Evolutionary conservation across 208 protist species (phyloP).

Genomic region (Leishmania lainsoni): DNA sequence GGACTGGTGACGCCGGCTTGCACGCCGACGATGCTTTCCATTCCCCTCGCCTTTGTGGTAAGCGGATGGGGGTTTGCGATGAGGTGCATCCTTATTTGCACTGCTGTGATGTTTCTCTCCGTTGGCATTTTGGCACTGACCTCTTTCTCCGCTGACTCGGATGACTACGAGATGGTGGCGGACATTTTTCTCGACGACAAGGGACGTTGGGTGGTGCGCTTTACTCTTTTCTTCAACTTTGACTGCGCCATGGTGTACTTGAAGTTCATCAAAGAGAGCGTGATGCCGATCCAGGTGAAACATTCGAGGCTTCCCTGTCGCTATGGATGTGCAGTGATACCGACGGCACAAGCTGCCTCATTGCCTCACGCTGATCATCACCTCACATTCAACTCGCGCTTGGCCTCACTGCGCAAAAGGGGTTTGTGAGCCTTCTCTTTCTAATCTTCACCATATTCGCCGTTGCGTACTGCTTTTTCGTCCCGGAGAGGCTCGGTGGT

Average conservation of each 20-base stretch:
- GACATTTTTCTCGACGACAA: conserved; percentile 69
- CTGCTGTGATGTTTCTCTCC: conserved; percentile 66
- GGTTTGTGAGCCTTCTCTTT: conserved; percentile 76
- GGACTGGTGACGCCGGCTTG: conserved; percentile 69
- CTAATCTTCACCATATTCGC: conserved; percentile 70
- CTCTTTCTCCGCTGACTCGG: conserved; percentile 67
- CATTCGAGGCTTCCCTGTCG: conserved; percentile 54
- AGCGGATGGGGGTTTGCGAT: conserved; percentile 59
- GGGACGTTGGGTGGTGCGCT: conserved; percentile 52
- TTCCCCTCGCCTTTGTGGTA: conserved; percentile 75
- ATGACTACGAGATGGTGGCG: conserved; percentile 81
- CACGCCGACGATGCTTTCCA: conserved; percentile 74
- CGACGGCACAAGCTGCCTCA: conserved; percentile 47
- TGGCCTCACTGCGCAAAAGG: conserved; percentile 79
- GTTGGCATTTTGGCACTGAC: conserved; percentile 77
- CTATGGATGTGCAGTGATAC: conserved; percentile 51
- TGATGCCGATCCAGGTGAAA: conserved; percentile 45
- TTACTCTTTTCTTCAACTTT: conserved; percentile 77
- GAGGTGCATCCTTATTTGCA: conserved; percentile 53
- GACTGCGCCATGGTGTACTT: conserved; percentile 73
- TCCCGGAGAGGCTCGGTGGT: conserved; percentile 22
- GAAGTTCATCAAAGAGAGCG: conserved; percentile 75
- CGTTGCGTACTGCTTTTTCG: conserved; percentile 70
- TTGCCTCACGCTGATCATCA: conserved; percentile 56
- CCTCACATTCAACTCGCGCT: conserved; percentile 73